phyloP scores from a whole-genome alignment of 441 rosid species.

The Geranium incanum region DNA sequence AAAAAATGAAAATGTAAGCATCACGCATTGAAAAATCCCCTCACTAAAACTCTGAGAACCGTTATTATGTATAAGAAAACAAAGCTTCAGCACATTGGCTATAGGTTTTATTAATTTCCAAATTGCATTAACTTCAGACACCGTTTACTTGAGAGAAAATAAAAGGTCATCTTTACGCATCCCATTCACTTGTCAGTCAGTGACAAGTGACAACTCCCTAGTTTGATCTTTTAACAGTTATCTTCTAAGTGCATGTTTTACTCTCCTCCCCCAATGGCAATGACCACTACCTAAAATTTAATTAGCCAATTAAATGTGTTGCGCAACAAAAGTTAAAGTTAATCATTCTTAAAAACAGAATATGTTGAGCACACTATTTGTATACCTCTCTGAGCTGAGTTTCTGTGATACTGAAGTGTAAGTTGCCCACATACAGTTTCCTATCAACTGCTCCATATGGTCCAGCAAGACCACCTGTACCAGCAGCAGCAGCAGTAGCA shows the following conservation, averaged over 20 bases:
- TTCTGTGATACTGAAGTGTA: slow-evolving; percentile 89
- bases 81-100: too few species aligned
- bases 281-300: too few species aligned
- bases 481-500: slow-evolving; percentile 36
- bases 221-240: neutral
- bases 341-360: neutral
- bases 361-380: neutral
- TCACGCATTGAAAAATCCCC: too few species aligned
- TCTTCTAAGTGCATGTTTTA: neutral
- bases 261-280: neutral
- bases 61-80: too few species aligned
- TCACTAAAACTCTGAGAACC: too few species aligned
- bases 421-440: slow-evolving; percentile 80
- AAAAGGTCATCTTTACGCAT: neutral
- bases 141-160: neutral
- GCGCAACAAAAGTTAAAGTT: neutral
- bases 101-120: too few species aligned
- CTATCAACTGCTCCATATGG: slow-evolving; percentile 76
- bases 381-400: slow-evolving; percentile 79
- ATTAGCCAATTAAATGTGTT: neutral
- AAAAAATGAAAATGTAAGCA: too few species aligned
- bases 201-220: neutral
- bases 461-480: slow-evolving; percentile 46
- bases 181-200: neutral
- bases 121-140: too few species aligned